These are phyloP conservation scores for Wickerhamiella lipophila DNA, from an alignment of 805 yeast species.

Conservation along the genomic window DNA sequence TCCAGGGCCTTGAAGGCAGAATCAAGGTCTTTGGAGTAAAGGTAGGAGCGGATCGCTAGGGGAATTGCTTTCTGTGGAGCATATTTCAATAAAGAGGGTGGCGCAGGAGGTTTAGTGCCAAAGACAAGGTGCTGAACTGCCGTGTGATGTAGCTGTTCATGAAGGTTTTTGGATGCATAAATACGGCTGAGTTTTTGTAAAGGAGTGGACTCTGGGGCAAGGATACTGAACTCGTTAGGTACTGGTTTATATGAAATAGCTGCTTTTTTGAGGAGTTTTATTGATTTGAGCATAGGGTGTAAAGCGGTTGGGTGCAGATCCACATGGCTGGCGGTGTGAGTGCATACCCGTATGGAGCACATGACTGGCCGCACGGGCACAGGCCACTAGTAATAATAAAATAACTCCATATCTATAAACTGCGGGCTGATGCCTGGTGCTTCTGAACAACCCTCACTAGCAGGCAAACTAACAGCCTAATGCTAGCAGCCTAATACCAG, in stretches of 20 bases:
- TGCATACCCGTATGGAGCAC: too few species aligned
- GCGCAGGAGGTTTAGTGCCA: background rate
- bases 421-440: too few species aligned
- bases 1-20: conserved; percentile 1
- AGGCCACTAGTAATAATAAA: too few species aligned
- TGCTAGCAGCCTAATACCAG: too few species aligned
- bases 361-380: too few species aligned
- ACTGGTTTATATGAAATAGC: background rate
- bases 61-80: background rate
- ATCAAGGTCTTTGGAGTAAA: background rate
- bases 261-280: background rate
- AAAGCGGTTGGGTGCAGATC: too few species aligned
- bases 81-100: background rate
- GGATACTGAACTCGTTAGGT: background rate
- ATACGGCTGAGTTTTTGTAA: background rate
- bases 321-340: too few species aligned
- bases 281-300: background rate
- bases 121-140: conserved; percentile 1
- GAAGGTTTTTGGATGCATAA: background rate
- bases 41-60: conserved; percentile 5
- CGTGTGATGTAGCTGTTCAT: background rate
- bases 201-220: background rate
- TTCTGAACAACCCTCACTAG: too few species aligned
- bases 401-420: background rate
- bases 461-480: too few species aligned